Conservation (phyloP, 148 eudicot species). For the Cornus suecica region DNA sequence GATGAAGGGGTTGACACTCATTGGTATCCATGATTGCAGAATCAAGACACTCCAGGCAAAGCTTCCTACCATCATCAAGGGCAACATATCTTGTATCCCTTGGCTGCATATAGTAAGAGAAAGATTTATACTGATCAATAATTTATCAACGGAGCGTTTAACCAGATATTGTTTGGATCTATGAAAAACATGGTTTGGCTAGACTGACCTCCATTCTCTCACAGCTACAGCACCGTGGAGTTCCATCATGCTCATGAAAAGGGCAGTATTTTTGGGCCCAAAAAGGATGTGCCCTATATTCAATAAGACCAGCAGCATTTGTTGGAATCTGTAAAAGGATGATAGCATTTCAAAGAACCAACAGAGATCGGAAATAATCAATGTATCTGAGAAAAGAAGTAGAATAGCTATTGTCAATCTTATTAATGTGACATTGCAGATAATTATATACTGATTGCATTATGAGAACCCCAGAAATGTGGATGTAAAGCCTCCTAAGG, state of each 20-base stretch:
- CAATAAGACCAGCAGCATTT: constrained; percentile 65
- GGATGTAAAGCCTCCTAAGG: background rate
- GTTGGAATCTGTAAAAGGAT: constrained; percentile 53
- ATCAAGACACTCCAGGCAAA: constrained; percentile 74
- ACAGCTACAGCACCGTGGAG: constrained; percentile 80
- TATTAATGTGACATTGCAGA: background rate
- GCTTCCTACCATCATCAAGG: constrained; percentile 68
- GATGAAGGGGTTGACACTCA: constrained; percentile 64
- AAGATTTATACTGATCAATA: background rate
- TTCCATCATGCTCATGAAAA: constrained; percentile 68
- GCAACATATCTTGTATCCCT: constrained; percentile 53
- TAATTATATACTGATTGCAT: background rate
- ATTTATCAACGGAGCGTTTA: background rate
- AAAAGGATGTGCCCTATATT: constrained; percentile 78
- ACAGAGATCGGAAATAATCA: background rate
- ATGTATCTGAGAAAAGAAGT: background rate
- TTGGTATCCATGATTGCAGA: constrained; percentile 61
- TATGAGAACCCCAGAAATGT: background rate
- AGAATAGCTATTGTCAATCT: background rate
- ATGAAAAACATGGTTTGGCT: background rate
- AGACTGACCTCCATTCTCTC: constrained; percentile 66
- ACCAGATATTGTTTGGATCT: constrained; percentile 2
- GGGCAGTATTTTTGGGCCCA: constrained; percentile 86
- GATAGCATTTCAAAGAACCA: background rate
- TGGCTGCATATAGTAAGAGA: constrained; percentile 35